These are phyloP conservation scores for Solanum clarkiae DNA, from an alignment of 257 asterid species.

Conservation along the genomic window DNA sequence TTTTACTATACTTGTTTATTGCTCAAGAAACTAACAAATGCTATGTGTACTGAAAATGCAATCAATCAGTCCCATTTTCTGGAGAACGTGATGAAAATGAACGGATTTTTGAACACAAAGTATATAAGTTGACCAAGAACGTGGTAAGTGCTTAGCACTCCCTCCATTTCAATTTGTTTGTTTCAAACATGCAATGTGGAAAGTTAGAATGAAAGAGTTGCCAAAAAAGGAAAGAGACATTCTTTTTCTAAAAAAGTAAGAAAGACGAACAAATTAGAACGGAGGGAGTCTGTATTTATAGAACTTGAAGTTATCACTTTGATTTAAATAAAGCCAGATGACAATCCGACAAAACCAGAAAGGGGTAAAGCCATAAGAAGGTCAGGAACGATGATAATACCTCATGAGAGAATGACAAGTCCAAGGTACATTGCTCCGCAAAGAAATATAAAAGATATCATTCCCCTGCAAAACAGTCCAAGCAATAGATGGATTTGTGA, in stretches of 20 bases:
- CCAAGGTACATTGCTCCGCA: constrained; percentile 83
- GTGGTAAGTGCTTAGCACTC: background rate
- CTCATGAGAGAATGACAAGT: constrained; percentile 87
- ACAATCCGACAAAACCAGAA: background rate
- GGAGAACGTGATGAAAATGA: background rate
- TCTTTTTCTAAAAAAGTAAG: too few relatives aligned
- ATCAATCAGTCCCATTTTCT: background rate
- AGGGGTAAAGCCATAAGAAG: background rate
- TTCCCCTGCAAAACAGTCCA: constrained; percentile 55
- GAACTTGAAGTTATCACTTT: background rate
- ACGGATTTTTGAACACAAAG: background rate
- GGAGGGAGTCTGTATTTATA: background rate
- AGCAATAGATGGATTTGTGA: background rate
- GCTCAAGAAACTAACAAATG: background rate
- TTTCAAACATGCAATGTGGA: too few relatives aligned
- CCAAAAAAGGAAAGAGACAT: too few relatives aligned
- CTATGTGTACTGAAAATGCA: background rate
- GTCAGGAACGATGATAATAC: constrained; percentile 1
- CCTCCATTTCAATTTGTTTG: too few relatives aligned
- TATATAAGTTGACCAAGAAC: background rate
- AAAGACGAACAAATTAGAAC: too few relatives aligned
- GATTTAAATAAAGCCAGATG: background rate
- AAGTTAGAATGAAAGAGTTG: too few relatives aligned
- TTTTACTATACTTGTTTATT: background rate
- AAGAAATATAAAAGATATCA: constrained; percentile 75